phyloP scores from a whole-genome alignment of 352 stramenopile genomes.

The Phytophthora melonis region DNA sequence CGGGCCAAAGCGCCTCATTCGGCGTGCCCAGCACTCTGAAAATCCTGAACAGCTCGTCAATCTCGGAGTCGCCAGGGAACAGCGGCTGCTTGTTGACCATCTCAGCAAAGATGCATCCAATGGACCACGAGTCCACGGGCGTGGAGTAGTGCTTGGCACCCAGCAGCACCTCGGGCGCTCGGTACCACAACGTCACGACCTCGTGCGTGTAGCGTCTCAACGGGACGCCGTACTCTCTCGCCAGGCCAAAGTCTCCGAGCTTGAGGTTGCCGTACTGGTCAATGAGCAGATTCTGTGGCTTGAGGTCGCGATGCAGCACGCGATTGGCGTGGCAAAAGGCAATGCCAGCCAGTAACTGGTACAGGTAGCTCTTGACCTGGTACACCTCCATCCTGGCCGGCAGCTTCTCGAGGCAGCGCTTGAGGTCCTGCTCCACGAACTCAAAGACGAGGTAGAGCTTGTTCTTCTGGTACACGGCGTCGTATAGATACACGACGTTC shows the following conservation, averaged over 20 bases:
- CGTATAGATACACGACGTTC: constrained; percentile 93
- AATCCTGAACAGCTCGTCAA: constrained; percentile 99
- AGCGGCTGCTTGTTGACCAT: constrained; percentile 93
- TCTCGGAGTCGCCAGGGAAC: constrained; percentile 97
- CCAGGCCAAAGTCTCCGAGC: constrained; percentile 94
- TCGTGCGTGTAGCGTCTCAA: constrained; percentile 94
- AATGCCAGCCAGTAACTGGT: constrained; percentile 85
- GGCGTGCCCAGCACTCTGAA: constrained; percentile 98
- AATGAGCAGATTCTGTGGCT: constrained; percentile 97
- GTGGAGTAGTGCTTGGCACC: constrained; percentile 95
- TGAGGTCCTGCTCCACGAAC: constrained; percentile 89
- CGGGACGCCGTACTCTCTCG: constrained; percentile 88
- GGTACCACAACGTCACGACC: constrained; percentile 97
- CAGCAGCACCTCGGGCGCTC: constrained; percentile 95
- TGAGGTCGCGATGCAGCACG: constrained; percentile 98
- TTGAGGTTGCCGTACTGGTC: constrained; percentile 91
- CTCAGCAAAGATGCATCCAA: constrained; percentile 95
- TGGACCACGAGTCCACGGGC: constrained; percentile 94
- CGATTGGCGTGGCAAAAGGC: constrained; percentile 96
- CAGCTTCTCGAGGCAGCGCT: constrained; percentile 93
- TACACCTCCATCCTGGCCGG: constrained; percentile 88
- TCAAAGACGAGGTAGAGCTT: constrained; percentile 92
- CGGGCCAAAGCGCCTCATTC: constrained; percentile 96
- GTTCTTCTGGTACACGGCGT: constrained; percentile 87
- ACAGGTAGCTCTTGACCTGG: constrained; percentile 88